Evolutionary conservation across 2,329 filamentous ascomycete genomes (phyloP).

Genomic region (Ophiostoma montium): DNA sequence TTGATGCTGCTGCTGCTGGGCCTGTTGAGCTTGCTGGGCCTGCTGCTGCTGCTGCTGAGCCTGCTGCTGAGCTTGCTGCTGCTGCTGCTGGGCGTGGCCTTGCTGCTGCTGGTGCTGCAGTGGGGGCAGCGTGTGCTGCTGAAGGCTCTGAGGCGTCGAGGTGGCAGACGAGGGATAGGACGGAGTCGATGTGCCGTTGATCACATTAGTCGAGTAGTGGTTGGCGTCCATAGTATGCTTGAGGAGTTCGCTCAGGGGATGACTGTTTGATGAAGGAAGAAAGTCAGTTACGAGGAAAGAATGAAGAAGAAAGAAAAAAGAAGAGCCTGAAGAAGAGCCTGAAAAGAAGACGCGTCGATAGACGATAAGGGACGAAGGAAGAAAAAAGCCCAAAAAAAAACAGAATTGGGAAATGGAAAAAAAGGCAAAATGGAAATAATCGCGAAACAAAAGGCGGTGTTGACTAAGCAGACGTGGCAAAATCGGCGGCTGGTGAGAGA

Average conservation of each 20-base stretch:
- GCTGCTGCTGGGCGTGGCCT: conserved; percentile 21
- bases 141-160: conserved; percentile 16
- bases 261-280: background rate
- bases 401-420: background rate
- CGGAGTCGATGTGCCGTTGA: conserved; percentile 18
- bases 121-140: conserved; percentile 18
- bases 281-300: background rate
- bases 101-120: conserved; percentile 26
- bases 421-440: background rate
- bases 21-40: no score
- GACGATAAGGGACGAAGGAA: background rate
- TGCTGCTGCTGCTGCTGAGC: conserved; percentile 16
- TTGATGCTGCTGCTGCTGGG: conserved; percentile 19
- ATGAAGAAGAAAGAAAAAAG: background rate
- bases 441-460: background rate
- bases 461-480: background rate
- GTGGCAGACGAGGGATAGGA: conserved; percentile 18
- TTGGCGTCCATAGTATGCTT: conserved; percentile 18
- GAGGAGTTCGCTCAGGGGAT: conserved; percentile 7
- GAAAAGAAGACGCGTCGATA: conserved; percentile 1
- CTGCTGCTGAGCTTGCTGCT: conserved; percentile 19
- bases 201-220: conserved; percentile 20
- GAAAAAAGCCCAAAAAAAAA: background rate
- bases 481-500: background rate
- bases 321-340: background rate